Conservation (phyloP, 345 rosid species). For the Heritiera littoralis region DNA sequence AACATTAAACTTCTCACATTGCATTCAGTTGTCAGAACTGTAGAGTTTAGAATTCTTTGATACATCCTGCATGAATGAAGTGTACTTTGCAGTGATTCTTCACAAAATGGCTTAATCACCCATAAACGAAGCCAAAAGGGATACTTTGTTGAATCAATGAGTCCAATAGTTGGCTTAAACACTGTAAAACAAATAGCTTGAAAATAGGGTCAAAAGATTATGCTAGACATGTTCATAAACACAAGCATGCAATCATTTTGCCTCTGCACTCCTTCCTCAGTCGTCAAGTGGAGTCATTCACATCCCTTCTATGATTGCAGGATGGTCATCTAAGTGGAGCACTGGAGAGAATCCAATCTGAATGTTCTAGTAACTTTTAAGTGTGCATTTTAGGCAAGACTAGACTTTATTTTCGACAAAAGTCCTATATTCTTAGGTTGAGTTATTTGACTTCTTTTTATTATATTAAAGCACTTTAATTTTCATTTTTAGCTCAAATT, state of each 20-base stretch:
- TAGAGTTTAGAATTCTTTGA: too few species aligned
- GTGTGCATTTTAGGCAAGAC: neutral
- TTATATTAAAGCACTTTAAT: neutral
- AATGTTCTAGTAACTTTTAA: too few species aligned
- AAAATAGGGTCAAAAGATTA: neutral
- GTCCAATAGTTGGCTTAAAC: neutral
- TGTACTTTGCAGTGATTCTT: too few species aligned
- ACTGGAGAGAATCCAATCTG: neutral
- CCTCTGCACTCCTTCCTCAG: neutral
- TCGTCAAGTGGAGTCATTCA: neutral
- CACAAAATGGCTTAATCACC: neutral
- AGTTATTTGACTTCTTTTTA: neutral
- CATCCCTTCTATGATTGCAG: neutral
- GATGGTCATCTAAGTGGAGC: constrained; percentile 1
- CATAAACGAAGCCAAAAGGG: neutral
- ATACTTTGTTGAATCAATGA: neutral
- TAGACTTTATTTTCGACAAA: neutral
- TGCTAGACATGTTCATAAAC: neutral
- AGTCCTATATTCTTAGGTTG: neutral
- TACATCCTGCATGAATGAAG: too few species aligned
- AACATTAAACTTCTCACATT: too few species aligned
- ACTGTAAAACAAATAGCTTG: neutral
- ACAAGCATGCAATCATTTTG: constrained; percentile 4
- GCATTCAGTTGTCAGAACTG: too few species aligned
- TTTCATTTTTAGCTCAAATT: neutral